Conservation (phyloP, 2,329 filamentous ascomycete species). For the Aspergillus sp. region DNA sequence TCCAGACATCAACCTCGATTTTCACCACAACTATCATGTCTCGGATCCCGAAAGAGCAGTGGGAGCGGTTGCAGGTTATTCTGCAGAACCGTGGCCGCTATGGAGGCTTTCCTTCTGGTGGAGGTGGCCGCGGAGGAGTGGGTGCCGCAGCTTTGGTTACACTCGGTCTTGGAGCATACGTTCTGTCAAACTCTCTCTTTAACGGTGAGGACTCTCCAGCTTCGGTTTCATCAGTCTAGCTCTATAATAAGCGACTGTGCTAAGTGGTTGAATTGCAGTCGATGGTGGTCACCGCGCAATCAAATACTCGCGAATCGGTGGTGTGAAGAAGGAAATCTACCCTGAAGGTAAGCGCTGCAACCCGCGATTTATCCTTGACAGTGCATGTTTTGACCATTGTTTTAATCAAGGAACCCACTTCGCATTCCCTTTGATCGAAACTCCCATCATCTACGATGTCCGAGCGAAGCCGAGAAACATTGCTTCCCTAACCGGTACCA, state of each 20-base stretch:
- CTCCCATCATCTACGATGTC: conserved; percentile 94
- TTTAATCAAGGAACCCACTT: conserved; percentile 76
- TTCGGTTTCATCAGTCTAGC: background rate
- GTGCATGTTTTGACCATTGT: background rate
- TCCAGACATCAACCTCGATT: conserved; percentile 24
- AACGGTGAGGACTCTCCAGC: conserved; percentile 53
- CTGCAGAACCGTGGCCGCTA: conserved; percentile 53
- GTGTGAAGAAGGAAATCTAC: conserved; percentile 96
- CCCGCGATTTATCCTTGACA: background rate
- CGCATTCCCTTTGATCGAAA: conserved; percentile 95
- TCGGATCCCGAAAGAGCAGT: conserved; percentile 64
- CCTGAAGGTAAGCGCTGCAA: conserved; percentile 66
- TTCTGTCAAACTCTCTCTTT: conserved; percentile 61
- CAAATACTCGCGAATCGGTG: conserved; percentile 91
- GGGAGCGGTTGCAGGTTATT: conserved; percentile 63
- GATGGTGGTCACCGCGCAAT: conserved; percentile 98
- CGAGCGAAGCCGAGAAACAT: conserved; percentile 97
- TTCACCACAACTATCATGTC: conserved; percentile 37
- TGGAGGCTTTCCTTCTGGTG: conserved; percentile 48
- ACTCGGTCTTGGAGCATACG: conserved; percentile 47
- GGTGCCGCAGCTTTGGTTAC: conserved; percentile 55
- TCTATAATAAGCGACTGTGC: conserved; percentile 13
- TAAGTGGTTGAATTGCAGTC: conserved; percentile 52
- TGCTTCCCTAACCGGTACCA: conserved; percentile 94
- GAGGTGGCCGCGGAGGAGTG: conserved; percentile 54